Evolutionary conservation across 2,329 filamentous ascomycete species (phyloP), one percentile per base, ranked within the genome.

Genomic region (Calonectria pseudoturangicola): DNA sequence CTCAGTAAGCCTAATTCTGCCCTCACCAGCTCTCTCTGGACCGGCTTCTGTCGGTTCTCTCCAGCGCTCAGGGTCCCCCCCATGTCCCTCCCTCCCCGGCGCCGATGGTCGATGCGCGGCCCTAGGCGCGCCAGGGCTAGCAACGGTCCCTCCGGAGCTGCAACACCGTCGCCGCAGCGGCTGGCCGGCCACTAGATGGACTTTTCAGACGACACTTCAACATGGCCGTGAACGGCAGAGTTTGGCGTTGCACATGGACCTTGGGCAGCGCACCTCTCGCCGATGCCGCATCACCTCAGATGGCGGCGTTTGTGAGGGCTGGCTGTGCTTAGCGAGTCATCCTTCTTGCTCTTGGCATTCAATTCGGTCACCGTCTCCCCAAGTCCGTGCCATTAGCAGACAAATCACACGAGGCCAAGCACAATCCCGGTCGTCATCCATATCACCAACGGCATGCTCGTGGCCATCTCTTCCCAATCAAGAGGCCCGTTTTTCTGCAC

Each of bases 21-120:
- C 16, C 9, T 39, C 21, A 41, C 39, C 15, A 48, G 51, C 45
- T 7, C 43, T 60, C 12, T 13, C 30, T 15, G 4, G 45, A 1
- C 47, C 71, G 71, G 71, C 71, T 73, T 73, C 66, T 66, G 67
- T 73, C 71, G 71, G 71, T 28, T 65, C 58, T 70, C 62, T 70
- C 67, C 67, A 67, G 62, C 54, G 63, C 36, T 18, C 54, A 51
- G 16, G 41, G 67, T 5, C 28, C 21, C 67, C 67, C 67, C 51
- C 65, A 62, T 39, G 50, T 51, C 18, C 16, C 30, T 33, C 21
- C 6, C 16, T 5, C 41, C 43, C 62, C 62, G 30, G 45, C 45
- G 25, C 63, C 43, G 67, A 43, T 63, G 45, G 25, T 28, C 28
- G 47, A 73, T 72, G 60, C 66, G 47, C 65, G 45, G 64, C 50